Evolutionary conservation across 139 green algal species (phyloP), one percentile per base, ranked within the genome.

Genomic region (Dunaliella primolecta): DNA sequence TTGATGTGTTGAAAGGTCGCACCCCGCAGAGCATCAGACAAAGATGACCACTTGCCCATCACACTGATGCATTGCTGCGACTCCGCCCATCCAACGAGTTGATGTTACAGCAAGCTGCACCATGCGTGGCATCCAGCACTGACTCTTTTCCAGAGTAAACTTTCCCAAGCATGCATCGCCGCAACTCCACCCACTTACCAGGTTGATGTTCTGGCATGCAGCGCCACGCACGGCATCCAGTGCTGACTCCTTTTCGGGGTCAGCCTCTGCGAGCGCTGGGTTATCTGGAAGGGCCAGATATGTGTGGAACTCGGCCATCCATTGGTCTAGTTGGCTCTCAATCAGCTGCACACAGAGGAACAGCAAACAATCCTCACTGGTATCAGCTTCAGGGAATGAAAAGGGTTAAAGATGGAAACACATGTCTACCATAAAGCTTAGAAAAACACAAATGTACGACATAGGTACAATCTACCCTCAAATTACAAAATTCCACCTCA

Each of bases 281-380:
- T 94, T 92, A 24, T 84, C 72, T 95, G 89, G 37, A 94, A 95
- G 78, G 0, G 81, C 88, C 7, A 99, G 90, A 25, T 92, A 89
- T 21, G 78, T 90, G 87, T 98, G 94, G 85, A 98, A 97, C 87
- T 94, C 88, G 0, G 83, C 91, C 94, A 99, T 98, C 96, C 96
- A 99, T 1, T 89, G 88, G n/a, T 94, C 92, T 81, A 99, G 89
- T 76, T 94, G 92, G 21, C 92, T 86, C 85, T 99, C 97, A 82
- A 98, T 96, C 23, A 96, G 86, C 93, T 96, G 91, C 32, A 72
- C 21, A 36, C 25, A n/a, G n/a, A n/a, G n/a, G n/a, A n/a, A n/a
- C n/a, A n/a, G n/a, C n/a, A n/a, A n/a, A n/a, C n/a, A n/a, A n/a
- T n/a, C n/a, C n/a, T n/a, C n/a, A n/a, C n/a, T n/a, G n/a, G n/a